Evolutionary conservation across 140 eudicot genomes (phyloP).

Genomic region (Oenanthe javanica): DNA sequence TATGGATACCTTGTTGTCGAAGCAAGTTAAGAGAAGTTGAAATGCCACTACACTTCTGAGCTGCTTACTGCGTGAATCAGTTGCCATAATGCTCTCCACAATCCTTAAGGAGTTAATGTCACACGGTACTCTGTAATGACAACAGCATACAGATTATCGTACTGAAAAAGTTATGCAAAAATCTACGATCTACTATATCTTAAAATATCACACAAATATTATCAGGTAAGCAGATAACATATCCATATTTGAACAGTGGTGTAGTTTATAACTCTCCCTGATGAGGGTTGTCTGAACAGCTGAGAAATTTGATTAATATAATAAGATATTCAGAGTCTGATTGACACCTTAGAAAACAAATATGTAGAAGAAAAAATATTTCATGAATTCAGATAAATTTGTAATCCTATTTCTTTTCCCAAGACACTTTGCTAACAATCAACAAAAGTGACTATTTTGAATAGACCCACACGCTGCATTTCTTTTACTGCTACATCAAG

Average conservation of each 20-base stretch:
- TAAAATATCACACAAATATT: background rate
- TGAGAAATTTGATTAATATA: background rate
- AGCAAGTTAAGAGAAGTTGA: slow-evolving; percentile 48
- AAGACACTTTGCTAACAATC: background rate
- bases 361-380: background rate
- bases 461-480: background rate
- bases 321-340: background rate
- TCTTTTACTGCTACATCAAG: background rate
- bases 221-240: background rate
- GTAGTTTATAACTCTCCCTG: background rate
- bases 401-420: background rate
- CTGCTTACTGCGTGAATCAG: slow-evolving; percentile 52
- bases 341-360: background rate
- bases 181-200: background rate
- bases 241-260: background rate
- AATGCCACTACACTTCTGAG: slow-evolving; percentile 57
- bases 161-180: background rate
- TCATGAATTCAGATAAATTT: background rate
- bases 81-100: slow-evolving; percentile 57
- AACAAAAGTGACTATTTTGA: background rate
- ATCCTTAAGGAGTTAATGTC: slow-evolving; percentile 66
- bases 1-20: slow-evolving; percentile 40
- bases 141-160: slow-evolving; percentile 7
- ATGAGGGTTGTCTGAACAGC: background rate
- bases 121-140: slow-evolving; percentile 47